Evolutionary conservation across 2,329 filamentous ascomycete species (phyloP).

Genomic region (Pyrenophora graminea): DNA sequence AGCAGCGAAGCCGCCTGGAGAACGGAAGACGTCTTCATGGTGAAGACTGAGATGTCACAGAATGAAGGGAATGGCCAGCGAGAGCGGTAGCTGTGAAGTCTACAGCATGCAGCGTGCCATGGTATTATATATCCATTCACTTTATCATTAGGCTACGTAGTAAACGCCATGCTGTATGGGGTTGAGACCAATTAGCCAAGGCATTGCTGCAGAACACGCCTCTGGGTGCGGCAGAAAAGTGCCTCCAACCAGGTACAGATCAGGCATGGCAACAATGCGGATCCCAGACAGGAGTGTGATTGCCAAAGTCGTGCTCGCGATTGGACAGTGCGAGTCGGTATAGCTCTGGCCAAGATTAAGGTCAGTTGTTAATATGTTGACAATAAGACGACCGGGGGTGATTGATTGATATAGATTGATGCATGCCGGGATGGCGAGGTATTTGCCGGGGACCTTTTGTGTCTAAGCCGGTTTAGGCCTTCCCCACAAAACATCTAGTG

Average conservation of each 20-base stretch:
- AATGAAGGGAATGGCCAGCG: slow-evolving; percentile 26
- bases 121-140: slow-evolving; percentile 37
- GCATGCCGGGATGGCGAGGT: slow-evolving; percentile 34
- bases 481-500: slow-evolving; percentile 27
- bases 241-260: slow-evolving; percentile 37
- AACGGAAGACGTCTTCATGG: slow-evolving; percentile 43
- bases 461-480: slow-evolving; percentile 18
- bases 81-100: slow-evolving; percentile 29
- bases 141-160: slow-evolving; percentile 27
- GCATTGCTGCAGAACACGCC: slow-evolving; percentile 23
- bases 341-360: slow-evolving; percentile 31
- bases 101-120: slow-evolving; percentile 25
- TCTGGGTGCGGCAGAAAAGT: slow-evolving; percentile 21
- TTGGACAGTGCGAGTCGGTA: slow-evolving; percentile 26
- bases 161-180: slow-evolving; percentile 17
- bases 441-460: slow-evolving; percentile 26
- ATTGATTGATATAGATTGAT: slow-evolving; percentile 47
- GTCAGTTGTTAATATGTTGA: slow-evolving; percentile 36
- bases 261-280: slow-evolving; percentile 17
- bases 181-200: slow-evolving; percentile 28
- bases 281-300: slow-evolving; percentile 29
- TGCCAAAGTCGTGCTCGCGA: slow-evolving; percentile 29
- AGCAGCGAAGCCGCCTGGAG: slow-evolving; percentile 45
- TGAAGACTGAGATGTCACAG: slow-evolving; percentile 24
- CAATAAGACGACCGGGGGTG: slow-evolving; percentile 26